phyloP scores from a whole-genome alignment of 139 green algal species.

The Yamagishiella unicocca region DNA sequence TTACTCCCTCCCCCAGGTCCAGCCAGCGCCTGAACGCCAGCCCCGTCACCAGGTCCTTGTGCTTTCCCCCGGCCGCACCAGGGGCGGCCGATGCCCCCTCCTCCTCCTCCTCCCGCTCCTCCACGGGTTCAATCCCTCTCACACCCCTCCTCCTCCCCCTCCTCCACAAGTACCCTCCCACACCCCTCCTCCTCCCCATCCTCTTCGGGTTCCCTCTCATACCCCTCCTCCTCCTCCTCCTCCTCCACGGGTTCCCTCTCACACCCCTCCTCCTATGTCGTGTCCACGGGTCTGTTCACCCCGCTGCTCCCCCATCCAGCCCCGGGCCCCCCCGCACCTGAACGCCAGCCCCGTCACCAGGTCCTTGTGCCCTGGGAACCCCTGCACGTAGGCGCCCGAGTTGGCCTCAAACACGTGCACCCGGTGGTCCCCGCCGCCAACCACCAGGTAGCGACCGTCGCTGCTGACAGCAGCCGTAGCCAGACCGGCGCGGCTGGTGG shows the following conservation, averaged over 20 bases:
- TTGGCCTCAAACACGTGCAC: constrained; percentile 91
- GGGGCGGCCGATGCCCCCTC: too few species aligned
- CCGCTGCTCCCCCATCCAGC: too few species aligned
- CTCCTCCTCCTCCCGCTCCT: background rate
- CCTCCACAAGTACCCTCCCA: too few species aligned
- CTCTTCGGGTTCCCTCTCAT: too few species aligned
- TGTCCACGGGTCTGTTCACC: too few species aligned
- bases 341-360: constrained; percentile 86
- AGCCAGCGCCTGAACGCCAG: constrained; percentile 78
- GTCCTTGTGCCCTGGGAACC: constrained; percentile 69
- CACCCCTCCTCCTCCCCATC: too few species aligned
- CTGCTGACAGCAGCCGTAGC: constrained; percentile 75
- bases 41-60: constrained; percentile 76
- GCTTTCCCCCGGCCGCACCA: too few species aligned
- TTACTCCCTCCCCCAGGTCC: too few species aligned
- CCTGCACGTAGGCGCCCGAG: constrained; percentile 49
- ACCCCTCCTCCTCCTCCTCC: background rate
- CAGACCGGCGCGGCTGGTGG: constrained; percentile 57
- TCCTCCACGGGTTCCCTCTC: too few species aligned
- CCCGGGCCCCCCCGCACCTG: constrained; percentile 14
- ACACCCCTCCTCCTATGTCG: too few species aligned
- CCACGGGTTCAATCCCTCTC: too few species aligned
- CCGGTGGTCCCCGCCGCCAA: constrained; percentile 83
- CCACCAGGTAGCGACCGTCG: constrained; percentile 83
- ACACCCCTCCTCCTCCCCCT: too few species aligned